These are phyloP conservation scores for Podosphaera fusca DNA, from an alignment of 2,329 filamentous ascomycete genomes.

Conservation along the genomic window DNA sequence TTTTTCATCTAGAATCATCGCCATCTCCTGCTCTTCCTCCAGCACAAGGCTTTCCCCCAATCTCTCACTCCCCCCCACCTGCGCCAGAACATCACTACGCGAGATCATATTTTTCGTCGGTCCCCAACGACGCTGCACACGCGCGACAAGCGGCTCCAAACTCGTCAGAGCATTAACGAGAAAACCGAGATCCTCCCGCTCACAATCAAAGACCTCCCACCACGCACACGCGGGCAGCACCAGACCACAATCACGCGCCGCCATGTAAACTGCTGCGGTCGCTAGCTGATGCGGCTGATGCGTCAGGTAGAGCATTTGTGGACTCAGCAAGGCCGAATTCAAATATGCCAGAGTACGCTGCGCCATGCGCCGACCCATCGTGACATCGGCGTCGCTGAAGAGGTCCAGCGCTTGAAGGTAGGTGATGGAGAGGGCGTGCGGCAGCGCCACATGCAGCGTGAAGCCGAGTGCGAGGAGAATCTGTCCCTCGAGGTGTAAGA, in stretches of 20 bases:
- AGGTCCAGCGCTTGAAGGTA: conserved; percentile 80
- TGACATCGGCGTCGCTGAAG: conserved; percentile 18
- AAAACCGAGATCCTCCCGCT: conserved; percentile 83
- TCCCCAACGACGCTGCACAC: conserved; percentile 9
- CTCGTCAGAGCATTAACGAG: conserved; percentile 70
- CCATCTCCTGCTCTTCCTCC: conserved; percentile 14
- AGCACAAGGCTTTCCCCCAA: conserved; percentile 1
- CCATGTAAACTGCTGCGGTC: conserved; percentile 75
- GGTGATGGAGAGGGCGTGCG: conserved; percentile 68
- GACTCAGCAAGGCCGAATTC: conserved; percentile 68
- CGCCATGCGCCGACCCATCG: conserved; percentile 29
- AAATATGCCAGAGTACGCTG: conserved; percentile 49
- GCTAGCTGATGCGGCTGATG: conserved; percentile 75
- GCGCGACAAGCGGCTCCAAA: conserved; percentile 32
- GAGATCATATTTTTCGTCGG: conserved; percentile 8
- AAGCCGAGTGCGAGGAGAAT: conserved; percentile 60
- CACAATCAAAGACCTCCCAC: conserved; percentile 98
- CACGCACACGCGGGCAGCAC: conserved; percentile 68
- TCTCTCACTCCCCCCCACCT: conserved; percentile 4
- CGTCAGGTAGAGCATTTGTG: conserved; percentile 74
- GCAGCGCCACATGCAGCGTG: conserved; percentile 63
- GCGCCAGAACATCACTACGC: conserved; percentile 8
- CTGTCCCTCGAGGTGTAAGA: conserved; percentile 54
- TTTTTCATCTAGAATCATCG: conserved; percentile 12
- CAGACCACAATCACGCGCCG: conserved; percentile 50